Evolutionary conservation across 495 filamentous ascomycete genomes (phyloP).

Genomic region (Pseudevernia furfuracea): DNA sequence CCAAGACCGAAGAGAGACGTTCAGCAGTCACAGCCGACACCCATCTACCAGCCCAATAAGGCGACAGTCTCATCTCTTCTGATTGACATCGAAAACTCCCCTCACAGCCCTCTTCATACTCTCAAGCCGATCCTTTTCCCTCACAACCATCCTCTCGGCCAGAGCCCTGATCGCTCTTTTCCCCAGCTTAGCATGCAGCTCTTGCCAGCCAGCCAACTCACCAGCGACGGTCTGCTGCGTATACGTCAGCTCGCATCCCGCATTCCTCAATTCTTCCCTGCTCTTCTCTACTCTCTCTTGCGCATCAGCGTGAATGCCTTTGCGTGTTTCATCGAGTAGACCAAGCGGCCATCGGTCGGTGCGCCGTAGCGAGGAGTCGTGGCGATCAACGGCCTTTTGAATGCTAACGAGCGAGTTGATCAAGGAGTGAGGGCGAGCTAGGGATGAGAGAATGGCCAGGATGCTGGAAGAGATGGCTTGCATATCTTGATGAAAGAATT

Average conservation of each 20-base stretch:
- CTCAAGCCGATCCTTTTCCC: conserved; percentile 71
- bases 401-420: conserved; percentile 60
- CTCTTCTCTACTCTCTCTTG: conserved; percentile 61
- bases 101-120: conserved; percentile 70
- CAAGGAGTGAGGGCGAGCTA: conserved; percentile 72
- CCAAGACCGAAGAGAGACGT: background rate
- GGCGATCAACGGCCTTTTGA: conserved; percentile 63
- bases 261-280: conserved; percentile 53
- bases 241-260: conserved; percentile 75
- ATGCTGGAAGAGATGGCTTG: conserved; percentile 70
- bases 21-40: background rate
- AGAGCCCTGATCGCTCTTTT: conserved; percentile 64
- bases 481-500: conserved; percentile 64
- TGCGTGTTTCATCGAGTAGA: conserved; percentile 80
- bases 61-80: background rate
- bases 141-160: conserved; percentile 66
- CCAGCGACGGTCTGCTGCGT: conserved; percentile 88
- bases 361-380: conserved; percentile 62
- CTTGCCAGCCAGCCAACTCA: conserved; percentile 90
- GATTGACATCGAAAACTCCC: conserved; percentile 25
- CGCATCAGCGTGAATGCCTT: conserved; percentile 69
- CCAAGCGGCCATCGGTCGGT: conserved; percentile 72
- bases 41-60: background rate
- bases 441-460: conserved; percentile 67
- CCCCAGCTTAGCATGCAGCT: conserved; percentile 71